Evolutionary conservation across 176 grass and related monocot species (phyloP).

Genomic region (Cenchrus fungigraminus): DNA sequence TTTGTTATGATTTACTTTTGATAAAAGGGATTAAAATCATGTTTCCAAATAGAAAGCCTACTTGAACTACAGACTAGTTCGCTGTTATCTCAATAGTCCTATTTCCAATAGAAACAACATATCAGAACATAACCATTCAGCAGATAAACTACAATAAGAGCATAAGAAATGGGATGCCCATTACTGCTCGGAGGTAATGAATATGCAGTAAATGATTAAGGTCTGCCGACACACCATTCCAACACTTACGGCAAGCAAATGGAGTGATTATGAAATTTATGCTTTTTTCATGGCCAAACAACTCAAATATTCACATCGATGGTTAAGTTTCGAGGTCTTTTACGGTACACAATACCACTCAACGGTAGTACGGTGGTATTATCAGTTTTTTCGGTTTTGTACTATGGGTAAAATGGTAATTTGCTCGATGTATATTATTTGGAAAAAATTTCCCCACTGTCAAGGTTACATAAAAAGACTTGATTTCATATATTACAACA

Average conservation of each 20-base stretch:
- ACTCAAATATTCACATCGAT: slow-evolving; percentile 22
- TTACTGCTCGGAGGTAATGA: too few relatives aligned
- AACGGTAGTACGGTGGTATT: too few relatives aligned
- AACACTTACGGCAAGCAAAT: slow-evolving; percentile 33
- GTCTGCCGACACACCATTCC: slow-evolving; percentile 37
- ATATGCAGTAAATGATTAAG: slow-evolving; percentile 20
- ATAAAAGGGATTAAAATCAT: not conserved
- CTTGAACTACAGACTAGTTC: slow-evolving; percentile 5
- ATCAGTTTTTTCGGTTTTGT: too few relatives aligned
- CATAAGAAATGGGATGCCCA: not conserved
- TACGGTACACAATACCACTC: too few relatives aligned
- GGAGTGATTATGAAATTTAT: slow-evolving; percentile 20
- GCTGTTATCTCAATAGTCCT: not conserved
- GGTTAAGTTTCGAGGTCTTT: not conserved
- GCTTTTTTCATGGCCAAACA: slow-evolving; percentile 25
- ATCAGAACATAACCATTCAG: slow-evolving; percentile 21
- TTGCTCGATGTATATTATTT: too few relatives aligned
- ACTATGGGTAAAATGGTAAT: too few relatives aligned
- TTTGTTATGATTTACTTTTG: not conserved
- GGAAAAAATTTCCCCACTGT: too few relatives aligned
- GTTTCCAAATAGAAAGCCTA: slow-evolving; percentile 8
- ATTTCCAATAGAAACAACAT: not conserved
- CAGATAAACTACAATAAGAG: not conserved
- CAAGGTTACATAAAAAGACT: too few relatives aligned
- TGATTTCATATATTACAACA: too few relatives aligned